Evolutionary conservation across 2,329 filamentous ascomycete genomes (phyloP), one percentile per base, ranked within the genome.

Genomic region (Talaromyces sp.): DNA sequence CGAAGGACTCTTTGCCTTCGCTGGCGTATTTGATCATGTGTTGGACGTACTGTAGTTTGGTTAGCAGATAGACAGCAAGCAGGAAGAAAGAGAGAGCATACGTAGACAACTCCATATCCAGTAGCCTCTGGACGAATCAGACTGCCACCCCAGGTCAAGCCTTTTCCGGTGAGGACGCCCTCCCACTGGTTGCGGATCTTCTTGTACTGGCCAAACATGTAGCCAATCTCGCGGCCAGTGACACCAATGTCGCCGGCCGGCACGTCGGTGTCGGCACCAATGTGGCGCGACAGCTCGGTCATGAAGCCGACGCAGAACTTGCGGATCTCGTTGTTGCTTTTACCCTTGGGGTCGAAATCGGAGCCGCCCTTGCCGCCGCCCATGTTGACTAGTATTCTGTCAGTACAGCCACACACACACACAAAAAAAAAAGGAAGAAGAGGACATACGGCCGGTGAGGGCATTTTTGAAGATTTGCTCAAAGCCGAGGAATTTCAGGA

Each of bases 401-500:
- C 15, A 62, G 55, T 42, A 28, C 19, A 13, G 15, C 15, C 17
- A 7, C 22, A 22, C 22, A 22, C 22, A 22, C 22, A 22, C n/a
- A n/a, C n/a, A 22, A 53, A 58, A 33, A 25, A 13, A 32, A n/a
- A 15, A 27, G 4, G 17, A 42, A 19, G 15, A 28, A 55, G 36
- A 58, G 55, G 47, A 86, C 90, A 83, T 82, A 93, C 90, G 81
- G 74, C 95, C 95, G 65, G 95, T 98, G 69, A 98, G 83, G 69
- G 95, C 95, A 91, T 98, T 98, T 87, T 98, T 98, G 86, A 98
- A 98, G 81, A 93, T 96, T 83, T 98, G 95, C 87, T 99, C 95
- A 73, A 98, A 98, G 68, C 93, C 95, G 74, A 99, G 85, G 82
- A 98, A 98, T 84, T 99, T 99, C 72, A 99, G 86, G 73, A 86